phyloP scores from a whole-genome alignment of 306 rosid genomes.

The Glycine soja region DNA sequence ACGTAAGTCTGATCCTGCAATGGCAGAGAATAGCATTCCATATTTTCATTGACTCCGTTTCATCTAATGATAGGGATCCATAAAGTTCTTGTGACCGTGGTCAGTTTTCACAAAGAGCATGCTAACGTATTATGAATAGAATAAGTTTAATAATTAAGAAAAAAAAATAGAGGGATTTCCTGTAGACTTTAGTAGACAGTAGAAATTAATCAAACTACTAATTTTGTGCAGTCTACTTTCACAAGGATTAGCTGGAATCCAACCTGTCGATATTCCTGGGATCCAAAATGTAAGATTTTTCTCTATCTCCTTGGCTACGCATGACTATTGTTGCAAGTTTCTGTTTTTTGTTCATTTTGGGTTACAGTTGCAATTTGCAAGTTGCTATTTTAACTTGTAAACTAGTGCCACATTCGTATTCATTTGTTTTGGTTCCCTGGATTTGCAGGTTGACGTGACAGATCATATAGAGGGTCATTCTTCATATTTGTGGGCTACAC shows the following conservation, averaged over 20 bases:
- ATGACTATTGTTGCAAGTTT: not conserved
- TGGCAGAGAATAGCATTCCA: slow-evolving; percentile 1
- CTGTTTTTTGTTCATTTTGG: not conserved
- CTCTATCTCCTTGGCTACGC: not conserved
- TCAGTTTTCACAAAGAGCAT: not conserved
- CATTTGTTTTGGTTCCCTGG: slow-evolving; percentile 21
- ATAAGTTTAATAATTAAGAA: not conserved
- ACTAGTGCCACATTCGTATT: slow-evolving; percentile 13
- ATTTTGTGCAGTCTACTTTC: slow-evolving; percentile 60
- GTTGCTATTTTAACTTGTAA: slow-evolving; percentile 30
- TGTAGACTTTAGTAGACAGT: slow-evolving; percentile 8
- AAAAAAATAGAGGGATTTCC: not conserved
- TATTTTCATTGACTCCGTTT: slow-evolving; percentile 1
- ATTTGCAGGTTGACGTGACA: slow-evolving; percentile 81
- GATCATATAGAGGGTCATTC: slow-evolving; percentile 85
- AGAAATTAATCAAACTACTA: slow-evolving; percentile 29
- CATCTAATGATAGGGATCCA: slow-evolving; percentile 7
- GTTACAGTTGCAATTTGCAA: not conserved
- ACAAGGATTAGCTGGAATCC: slow-evolving; percentile 80
- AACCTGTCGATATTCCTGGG: slow-evolving; percentile 65
- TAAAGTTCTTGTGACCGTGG: too few species aligned
- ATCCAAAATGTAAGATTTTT: slow-evolving; percentile 61
- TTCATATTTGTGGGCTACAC: slow-evolving; percentile 86
- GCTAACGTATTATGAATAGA: not conserved
- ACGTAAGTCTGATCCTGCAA: slow-evolving; percentile 17